Percentiles rank a stretch among this genome's conserved stretches.
Conservation (phyloP, 192 early-diverging fungal genomes). For the Entrophospora sp. region DNA sequence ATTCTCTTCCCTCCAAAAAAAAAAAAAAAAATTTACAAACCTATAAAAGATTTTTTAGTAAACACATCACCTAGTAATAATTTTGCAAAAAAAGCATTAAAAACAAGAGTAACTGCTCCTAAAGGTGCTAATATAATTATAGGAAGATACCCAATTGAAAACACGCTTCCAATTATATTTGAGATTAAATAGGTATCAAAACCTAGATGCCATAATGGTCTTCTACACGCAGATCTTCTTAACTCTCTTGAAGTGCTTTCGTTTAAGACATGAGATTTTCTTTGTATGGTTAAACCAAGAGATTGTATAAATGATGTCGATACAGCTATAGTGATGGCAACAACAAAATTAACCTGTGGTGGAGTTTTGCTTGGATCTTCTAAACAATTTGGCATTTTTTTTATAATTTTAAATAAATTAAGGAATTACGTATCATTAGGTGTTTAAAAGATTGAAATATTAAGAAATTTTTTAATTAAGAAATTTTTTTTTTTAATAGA, state of each 20-base stretch:
- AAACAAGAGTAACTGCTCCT: constrained; percentile 63
- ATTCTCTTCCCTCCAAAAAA: too few species aligned
- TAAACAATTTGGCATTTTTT: too few species aligned
- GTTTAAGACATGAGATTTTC: constrained; percentile 61
- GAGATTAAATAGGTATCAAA: constrained; percentile 58
- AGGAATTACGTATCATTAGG: too few species aligned
- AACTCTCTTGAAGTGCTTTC: constrained; percentile 41
- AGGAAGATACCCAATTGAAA: constrained; percentile 68
- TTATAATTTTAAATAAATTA: too few species aligned
- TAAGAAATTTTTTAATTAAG: too few species aligned
- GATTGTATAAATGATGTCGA: constrained; percentile 63
- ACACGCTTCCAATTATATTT: constrained; percentile 59
- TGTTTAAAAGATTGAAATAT: too few species aligned
- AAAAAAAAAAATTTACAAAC: too few species aligned
- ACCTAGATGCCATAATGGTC: constrained; percentile 59
- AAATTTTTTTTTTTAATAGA: too few species aligned
- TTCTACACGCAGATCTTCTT: constrained; percentile 38
- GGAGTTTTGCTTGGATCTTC: not conserved
- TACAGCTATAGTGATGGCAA: constrained; percentile 54
- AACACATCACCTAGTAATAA: constrained; percentile 56
- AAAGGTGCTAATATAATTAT: constrained; percentile 71
- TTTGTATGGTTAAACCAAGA: constrained; percentile 66
- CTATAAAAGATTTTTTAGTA: constrained; percentile 44
- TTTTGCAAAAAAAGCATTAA: constrained; percentile 68
- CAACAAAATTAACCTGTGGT: constrained; percentile 27